A percentile compares a stretch with the other conserved stretches of the same genome.
These are phyloP conservation scores for Artemisia annua DNA, from an alignment of 129 eudicot species.

Conservation along the genomic window DNA sequence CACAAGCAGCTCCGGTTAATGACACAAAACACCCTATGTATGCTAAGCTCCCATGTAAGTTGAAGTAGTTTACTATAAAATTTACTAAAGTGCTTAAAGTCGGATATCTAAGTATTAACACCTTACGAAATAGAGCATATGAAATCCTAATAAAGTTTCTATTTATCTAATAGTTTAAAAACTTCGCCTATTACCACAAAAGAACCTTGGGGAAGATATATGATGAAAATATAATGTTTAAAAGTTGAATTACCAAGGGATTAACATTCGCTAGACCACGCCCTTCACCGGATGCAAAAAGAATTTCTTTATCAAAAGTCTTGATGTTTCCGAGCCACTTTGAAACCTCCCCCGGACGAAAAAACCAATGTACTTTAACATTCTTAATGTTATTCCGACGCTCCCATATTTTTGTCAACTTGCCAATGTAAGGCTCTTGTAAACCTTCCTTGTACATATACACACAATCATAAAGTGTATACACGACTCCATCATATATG, in stretches of 20 bases:
- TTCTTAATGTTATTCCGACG: conserved; percentile 38
- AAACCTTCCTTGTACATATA: conserved; percentile 59
- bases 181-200: conserved; percentile 12
- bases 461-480: conserved; percentile 65
- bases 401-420: conserved; percentile 76
- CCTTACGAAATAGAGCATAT: too few relatives aligned
- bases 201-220: conserved; percentile 15
- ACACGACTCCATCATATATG: conserved; percentile 61
- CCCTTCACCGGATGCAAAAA: conserved; percentile 80
- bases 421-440: conserved; percentile 60
- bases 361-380: conserved; percentile 83
- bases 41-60: background rate
- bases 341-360: conserved; percentile 54
- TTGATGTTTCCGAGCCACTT: conserved; percentile 43
- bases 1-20: too few relatives aligned
- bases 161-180: background rate
- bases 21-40: too few relatives aligned
- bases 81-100: background rate
- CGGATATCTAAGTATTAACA: too few relatives aligned
- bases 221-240: conserved; percentile 11
- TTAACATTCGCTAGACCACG: conserved; percentile 61
- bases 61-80: background rate
- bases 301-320: conserved; percentile 57
- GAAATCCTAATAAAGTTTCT: too few relatives aligned
- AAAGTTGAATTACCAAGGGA: conserved; percentile 55